phyloP scores from a whole-genome alignment of 768 basidiomycete genomes.

The Boletus bicolor region DNA sequence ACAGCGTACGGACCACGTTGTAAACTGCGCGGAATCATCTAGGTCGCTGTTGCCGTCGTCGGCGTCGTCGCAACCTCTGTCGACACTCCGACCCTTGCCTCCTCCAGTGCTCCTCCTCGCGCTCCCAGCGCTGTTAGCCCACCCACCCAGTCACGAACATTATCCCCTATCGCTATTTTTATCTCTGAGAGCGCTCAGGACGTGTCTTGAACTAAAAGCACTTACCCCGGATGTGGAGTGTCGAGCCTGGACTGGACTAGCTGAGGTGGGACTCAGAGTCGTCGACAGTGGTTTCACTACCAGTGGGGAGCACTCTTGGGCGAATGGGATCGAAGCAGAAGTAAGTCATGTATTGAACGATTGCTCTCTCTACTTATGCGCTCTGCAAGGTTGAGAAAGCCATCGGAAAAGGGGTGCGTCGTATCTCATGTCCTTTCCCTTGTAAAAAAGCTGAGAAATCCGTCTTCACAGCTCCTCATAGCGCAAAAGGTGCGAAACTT shows the following conservation, averaged over 20 bases:
- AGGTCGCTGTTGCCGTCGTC: background rate
- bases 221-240: conserved; percentile 63
- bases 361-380: background rate
- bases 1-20: conserved; percentile 19
- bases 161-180: conserved; percentile 55
- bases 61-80: background rate
- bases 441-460: background rate
- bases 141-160: conserved; percentile 59
- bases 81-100: conserved; percentile 34
- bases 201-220: conserved; percentile 48
- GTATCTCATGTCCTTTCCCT: background rate
- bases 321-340: conserved; percentile 52
- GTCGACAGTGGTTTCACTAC: conserved; percentile 44
- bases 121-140: conserved; percentile 56
- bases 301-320: conserved; percentile 39
- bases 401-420: conserved; percentile 65
- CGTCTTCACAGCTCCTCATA: conserved; percentile 42
- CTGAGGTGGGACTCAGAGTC: conserved; percentile 63
- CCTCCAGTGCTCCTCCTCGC: conserved; percentile 53
- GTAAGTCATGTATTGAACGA: conserved; percentile 30
- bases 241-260: conserved; percentile 65
- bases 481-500: conserved; percentile 52
- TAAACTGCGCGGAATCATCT: background rate
- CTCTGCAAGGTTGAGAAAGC: conserved; percentile 53
- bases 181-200: conserved; percentile 53